A percentile compares a stretch with the other conserved stretches of the same genome.
These are phyloP conservation scores for Boletus mariae DNA, from an alignment of 1,284 basidiomycete genomes.

Conservation along the genomic window DNA sequence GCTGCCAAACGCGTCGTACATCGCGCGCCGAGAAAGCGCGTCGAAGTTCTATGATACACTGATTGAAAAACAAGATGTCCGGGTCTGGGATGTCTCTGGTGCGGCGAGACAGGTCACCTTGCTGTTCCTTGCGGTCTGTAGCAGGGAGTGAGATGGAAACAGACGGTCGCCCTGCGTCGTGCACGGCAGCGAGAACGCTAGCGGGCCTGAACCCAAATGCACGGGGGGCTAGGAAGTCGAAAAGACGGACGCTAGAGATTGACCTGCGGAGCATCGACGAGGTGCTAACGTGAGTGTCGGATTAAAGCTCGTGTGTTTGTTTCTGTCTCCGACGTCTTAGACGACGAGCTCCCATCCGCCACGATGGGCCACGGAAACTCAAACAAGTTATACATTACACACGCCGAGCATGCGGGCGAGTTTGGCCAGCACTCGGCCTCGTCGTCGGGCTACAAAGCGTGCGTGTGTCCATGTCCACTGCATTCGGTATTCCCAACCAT, in stretches of 20 bases:
- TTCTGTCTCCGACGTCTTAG: neutral
- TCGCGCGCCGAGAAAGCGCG: constrained; percentile 37
- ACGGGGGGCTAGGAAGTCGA: constrained; percentile 35
- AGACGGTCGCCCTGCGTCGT: constrained; percentile 3
- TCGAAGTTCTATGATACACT: constrained; percentile 35
- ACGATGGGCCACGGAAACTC: constrained; percentile 82
- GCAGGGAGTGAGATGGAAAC: neutral
- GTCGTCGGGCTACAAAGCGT: constrained; percentile 71
- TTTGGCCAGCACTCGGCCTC: constrained; percentile 75
- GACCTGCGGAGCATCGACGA: constrained; percentile 37
- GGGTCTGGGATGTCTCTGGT: constrained; percentile 28
- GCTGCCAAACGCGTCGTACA: constrained; percentile 29
- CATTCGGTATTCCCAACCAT: constrained; percentile 3
- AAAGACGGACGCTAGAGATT: constrained; percentile 26
- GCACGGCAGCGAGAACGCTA: constrained; percentile 14
- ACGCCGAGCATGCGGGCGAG: constrained; percentile 75
- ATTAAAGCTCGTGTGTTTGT: constrained; percentile 5
- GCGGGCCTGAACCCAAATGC: constrained; percentile 12
- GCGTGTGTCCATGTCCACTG: constrained; percentile 26
- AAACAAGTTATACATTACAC: constrained; percentile 83
- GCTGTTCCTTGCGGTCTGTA: constrained; percentile 10
- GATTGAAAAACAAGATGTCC: constrained; percentile 35
- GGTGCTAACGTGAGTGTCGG: neutral
- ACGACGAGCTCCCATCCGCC: constrained; percentile 6
- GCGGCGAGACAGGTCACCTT: constrained; percentile 5